Evolutionary conservation across 345 rosid species (phyloP), one percentile per base, ranked within the genome.

Genomic region (Pelargonium nanum): DNA sequence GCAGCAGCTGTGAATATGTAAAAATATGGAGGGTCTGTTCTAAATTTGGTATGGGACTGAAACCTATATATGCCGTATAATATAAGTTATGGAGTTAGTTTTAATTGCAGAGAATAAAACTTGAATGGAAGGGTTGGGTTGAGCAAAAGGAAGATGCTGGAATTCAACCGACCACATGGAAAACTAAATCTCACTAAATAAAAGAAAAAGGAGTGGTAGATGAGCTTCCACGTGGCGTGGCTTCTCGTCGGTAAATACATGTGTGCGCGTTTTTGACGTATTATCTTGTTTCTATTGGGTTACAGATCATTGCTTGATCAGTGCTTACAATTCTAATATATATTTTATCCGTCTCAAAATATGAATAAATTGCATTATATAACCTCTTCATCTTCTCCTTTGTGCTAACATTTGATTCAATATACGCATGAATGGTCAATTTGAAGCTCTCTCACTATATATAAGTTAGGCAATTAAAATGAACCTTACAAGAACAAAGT

Each of bases 91-190:
- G 15, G 32, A 40, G 19, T 15, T 24, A 24, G 19, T 1, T 22
- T 4, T 17, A 56, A 26, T 61, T 26, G 54, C 22, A 51, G 63
- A 61, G 65, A 74, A 64, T 68, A 57, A 62, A 55, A 52, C 30
- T 40, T 40, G 15, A 9, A 40, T 40, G 48, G 48, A 40, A 12
- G 48, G 15, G 15, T 30, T 30, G 40, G 40, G 15, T 70, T 44
- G 56, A 56, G 60, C 72, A 57, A 53, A 25, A 6, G 74, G 54
- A 67, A 75, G 83, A 78, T 72, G 87, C 83, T 51, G 79, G 73
- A 66, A 70, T 76, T 76, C 60, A 72, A 75, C 83, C 78, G 81
- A 80, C 81, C 83, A 73, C 61, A 72, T 75, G 69, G 61, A 26
- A 40, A 40, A 40, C 9, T 2, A 15, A 40, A 40, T 7, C 48